phyloP scores from a whole-genome alignment of 495 filamentous ascomycete genomes.

The Clohesyomyces aquaticus region DNA sequence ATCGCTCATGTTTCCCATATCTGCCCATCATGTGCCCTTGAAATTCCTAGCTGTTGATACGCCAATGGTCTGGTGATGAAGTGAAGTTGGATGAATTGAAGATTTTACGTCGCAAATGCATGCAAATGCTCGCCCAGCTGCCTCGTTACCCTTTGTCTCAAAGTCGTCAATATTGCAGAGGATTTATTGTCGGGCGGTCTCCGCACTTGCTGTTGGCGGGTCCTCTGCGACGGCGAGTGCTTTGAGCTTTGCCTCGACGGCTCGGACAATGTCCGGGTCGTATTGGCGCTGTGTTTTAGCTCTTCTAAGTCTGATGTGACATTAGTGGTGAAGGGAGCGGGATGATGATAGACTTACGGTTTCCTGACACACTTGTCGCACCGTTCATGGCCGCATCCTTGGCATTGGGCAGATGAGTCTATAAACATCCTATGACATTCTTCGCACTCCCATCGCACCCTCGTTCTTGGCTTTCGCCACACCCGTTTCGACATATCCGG shows the following conservation, averaged over 20 bases:
- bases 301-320: constrained; percentile 52
- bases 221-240: constrained; percentile 21
- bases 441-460: constrained; percentile 39
- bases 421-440: constrained; percentile 34
- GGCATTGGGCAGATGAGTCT: constrained; percentile 27
- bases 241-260: constrained; percentile 60
- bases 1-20: background rate
- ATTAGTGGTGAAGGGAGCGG: constrained; percentile 10
- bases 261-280: constrained; percentile 66
- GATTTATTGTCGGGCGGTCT: background rate
- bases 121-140: constrained; percentile 5
- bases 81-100: constrained; percentile 13
- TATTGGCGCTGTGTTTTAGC: constrained; percentile 58
- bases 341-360: constrained; percentile 51
- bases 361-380: constrained; percentile 52
- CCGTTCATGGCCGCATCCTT: constrained; percentile 37
- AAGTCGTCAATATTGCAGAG: background rate
- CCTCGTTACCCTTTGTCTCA: constrained; percentile 7
- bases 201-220: background rate
- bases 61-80: constrained; percentile 7
- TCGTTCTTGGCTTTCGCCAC: constrained; percentile 33
- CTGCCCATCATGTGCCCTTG: background rate
- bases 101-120: no score
- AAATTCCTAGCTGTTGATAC: background rate
- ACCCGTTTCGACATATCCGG: constrained; percentile 14